phyloP scores from a whole-genome alignment of 805 yeast genomes.

The Cyberlindnera mississippiensis region DNA sequence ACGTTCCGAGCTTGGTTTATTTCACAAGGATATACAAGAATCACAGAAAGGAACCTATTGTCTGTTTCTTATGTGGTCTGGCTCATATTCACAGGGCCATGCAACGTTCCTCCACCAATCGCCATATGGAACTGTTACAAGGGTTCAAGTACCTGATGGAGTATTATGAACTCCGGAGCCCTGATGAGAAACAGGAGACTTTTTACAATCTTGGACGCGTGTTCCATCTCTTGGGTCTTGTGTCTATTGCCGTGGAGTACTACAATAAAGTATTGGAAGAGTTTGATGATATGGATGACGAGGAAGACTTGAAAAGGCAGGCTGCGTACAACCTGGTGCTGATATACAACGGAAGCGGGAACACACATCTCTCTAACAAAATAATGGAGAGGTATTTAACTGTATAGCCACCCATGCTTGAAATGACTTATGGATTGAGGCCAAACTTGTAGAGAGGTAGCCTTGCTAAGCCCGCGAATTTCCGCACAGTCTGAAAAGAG shows the following conservation, averaged over 20 bases:
- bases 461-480: background rate
- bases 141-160: slow-evolving; percentile 77
- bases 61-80: slow-evolving; percentile 70
- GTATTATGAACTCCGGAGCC: slow-evolving; percentile 52
- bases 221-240: slow-evolving; percentile 79
- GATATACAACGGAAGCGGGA: slow-evolving; percentile 75
- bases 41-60: slow-evolving; percentile 71
- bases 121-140: slow-evolving; percentile 85
- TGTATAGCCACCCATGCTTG: slow-evolving; percentile 2
- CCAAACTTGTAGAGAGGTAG: background rate
- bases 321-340: slow-evolving; percentile 83
- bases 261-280: slow-evolving; percentile 61
- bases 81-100: slow-evolving; percentile 86
- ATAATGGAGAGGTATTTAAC: slow-evolving; percentile 63
- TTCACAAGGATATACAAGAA: slow-evolving; percentile 64
- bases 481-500: background rate
- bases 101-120: slow-evolving; percentile 81
- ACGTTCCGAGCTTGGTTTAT: slow-evolving; percentile 77
- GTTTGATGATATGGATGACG: slow-evolving; percentile 33
- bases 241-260: slow-evolving; percentile 65
- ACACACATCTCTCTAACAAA: slow-evolving; percentile 55
- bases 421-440: background rate
- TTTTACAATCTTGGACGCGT: slow-evolving; percentile 80
- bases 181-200: slow-evolving; percentile 66
- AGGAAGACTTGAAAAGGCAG: slow-evolving; percentile 62